These are phyloP conservation scores for Teratosphaeria pseudoeucalypti DNA, from an alignment of 2,329 filamentous ascomycete genomes.

Conservation along the genomic window DNA sequence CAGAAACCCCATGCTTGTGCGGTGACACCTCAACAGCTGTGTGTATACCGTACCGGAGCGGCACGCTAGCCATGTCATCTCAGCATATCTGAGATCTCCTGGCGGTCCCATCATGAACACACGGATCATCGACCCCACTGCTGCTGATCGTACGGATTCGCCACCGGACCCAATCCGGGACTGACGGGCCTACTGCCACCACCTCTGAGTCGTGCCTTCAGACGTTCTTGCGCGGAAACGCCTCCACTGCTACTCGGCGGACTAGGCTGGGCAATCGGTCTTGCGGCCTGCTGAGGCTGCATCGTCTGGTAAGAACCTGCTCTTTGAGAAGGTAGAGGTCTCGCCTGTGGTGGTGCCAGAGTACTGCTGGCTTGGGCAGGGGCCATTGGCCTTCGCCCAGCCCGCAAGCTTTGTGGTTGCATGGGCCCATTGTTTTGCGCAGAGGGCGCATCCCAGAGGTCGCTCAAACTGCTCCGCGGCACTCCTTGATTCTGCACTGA, in stretches of 20 bases:
- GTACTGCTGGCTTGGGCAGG: slow-evolving; percentile 4
- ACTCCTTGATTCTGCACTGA: slow-evolving; percentile 15
- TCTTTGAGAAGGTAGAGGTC: slow-evolving; percentile 62
- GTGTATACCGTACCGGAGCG: background rate
- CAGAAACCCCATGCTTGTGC: background rate
- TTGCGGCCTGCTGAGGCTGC: slow-evolving; percentile 26
- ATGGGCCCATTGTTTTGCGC: slow-evolving; percentile 25
- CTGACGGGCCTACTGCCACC: slow-evolving; percentile 10
- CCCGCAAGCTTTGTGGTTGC: slow-evolving; percentile 35
- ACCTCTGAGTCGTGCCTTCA: slow-evolving; percentile 67
- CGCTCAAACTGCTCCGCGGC: slow-evolving; percentile 36
- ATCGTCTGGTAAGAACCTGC: slow-evolving; percentile 62
- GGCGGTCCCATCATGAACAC: background rate
- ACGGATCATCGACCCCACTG: slow-evolving; percentile 1
- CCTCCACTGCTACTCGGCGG: slow-evolving; percentile 30
- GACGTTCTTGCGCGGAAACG: slow-evolving; percentile 64
- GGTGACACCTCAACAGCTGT: background rate
- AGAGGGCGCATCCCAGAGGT: slow-evolving; percentile 45
- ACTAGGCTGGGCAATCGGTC: slow-evolving; percentile 28
- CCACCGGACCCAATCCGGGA: slow-evolving; percentile 1
- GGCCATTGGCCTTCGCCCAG: slow-evolving; percentile 14
- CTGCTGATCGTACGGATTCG: slow-evolving; percentile 1
- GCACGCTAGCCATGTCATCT: too few relatives aligned
- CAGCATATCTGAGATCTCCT: background rate
- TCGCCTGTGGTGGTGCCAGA: slow-evolving; percentile 29